phyloP scores from a whole-genome alignment of 805 yeast genomes.

The Candida pseudofarinosa region DNA sequence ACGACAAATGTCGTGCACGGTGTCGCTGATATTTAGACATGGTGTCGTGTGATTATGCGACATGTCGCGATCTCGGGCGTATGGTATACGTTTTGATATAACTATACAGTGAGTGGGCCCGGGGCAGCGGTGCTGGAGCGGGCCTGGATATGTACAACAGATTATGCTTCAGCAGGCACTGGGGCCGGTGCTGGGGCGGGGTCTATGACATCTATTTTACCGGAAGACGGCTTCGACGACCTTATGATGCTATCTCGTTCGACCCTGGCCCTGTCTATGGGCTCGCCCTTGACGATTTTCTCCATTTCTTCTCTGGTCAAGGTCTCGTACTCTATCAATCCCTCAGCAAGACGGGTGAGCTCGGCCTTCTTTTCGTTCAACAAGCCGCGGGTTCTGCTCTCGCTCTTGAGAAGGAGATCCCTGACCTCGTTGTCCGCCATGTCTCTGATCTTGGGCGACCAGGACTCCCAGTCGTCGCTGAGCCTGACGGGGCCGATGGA shows the following conservation, averaged over 20 bases:
- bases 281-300: slow-evolving; percentile 76
- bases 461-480: slow-evolving; percentile 87
- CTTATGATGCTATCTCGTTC: slow-evolving; percentile 67
- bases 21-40: no score
- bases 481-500: slow-evolving; percentile 88
- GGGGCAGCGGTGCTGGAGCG: neutral
- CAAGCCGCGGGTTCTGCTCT: slow-evolving; percentile 70
- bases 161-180: slow-evolving; percentile 8
- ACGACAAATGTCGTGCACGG: no score
- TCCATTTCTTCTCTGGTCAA: slow-evolving; percentile 88
- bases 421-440: slow-evolving; percentile 92
- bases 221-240: slow-evolving; percentile 9
- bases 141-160: neutral
- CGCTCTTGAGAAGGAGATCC: slow-evolving; percentile 66
- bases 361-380: slow-evolving; percentile 62
- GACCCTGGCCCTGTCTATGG: slow-evolving; percentile 62
- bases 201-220: slow-evolving; percentile 9
- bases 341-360: slow-evolving; percentile 84
- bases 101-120: neutral
- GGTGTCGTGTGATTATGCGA: no score
- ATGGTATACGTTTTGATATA: neutral
- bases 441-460: slow-evolving; percentile 88
- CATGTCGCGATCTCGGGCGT: neutral
- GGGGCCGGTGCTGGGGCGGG: slow-evolving; percentile 11
- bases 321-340: slow-evolving; percentile 92